phyloP scores from a whole-genome alignment of 305 asterid species.

The Solanum chacoense region DNA sequence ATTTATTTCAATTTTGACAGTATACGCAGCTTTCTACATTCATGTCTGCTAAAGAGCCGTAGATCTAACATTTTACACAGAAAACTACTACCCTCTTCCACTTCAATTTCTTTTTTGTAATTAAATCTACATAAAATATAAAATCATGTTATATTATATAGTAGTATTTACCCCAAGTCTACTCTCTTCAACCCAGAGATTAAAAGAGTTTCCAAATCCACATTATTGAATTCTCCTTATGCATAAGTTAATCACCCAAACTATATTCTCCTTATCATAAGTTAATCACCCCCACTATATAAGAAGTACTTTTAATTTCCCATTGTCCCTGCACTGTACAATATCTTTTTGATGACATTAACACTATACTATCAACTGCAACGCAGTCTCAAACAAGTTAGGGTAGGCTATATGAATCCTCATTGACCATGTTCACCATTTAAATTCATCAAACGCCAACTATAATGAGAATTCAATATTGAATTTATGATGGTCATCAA shows the following conservation, averaged over 20 bases:
- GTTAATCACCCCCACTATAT: background rate
- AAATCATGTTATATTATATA: background rate
- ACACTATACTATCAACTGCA: background rate
- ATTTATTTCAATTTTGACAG: background rate
- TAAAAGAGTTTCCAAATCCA: background rate
- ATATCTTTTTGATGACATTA: background rate
- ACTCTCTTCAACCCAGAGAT: background rate
- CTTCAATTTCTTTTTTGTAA: background rate
- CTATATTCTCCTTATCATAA: background rate
- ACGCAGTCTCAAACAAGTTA: background rate
- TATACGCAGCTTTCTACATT: background rate
- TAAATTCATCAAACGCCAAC: background rate
- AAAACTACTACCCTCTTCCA: background rate
- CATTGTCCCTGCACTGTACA: background rate
- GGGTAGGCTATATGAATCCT: background rate
- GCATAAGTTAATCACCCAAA: background rate
- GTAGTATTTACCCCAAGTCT: background rate
- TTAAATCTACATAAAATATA: background rate
- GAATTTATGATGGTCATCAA: background rate
- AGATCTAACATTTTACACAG: background rate
- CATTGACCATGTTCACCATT: background rate
- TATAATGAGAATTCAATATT: background rate
- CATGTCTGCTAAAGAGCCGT: background rate
- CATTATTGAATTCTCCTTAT: background rate
- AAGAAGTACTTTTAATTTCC: background rate